phyloP scores from a whole-genome alignment of 2,329 filamentous ascomycete genomes.

The Balansia obtecta region DNA sequence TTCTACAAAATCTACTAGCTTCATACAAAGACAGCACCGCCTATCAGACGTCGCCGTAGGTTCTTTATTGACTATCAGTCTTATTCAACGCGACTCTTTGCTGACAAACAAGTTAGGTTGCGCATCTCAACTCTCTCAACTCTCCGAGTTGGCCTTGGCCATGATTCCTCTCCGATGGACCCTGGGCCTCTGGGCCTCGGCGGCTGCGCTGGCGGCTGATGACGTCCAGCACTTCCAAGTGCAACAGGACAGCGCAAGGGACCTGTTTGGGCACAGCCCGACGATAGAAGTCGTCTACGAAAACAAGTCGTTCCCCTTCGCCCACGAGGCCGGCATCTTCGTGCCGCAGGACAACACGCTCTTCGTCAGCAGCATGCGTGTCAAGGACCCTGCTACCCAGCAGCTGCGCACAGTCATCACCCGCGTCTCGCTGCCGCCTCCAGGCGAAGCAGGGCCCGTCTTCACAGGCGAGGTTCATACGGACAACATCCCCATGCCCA shows the following conservation, averaged over 20 bases:
- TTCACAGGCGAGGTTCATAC: constrained; percentile 21
- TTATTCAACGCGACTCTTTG: no score
- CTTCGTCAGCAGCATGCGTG: constrained; percentile 24
- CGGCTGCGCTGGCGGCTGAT: not conserved
- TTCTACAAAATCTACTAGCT: no score
- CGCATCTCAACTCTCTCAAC: no score
- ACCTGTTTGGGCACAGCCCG: constrained; percentile 23
- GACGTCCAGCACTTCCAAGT: not conserved
- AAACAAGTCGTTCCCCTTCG: constrained; percentile 29
- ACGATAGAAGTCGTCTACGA: constrained; percentile 24
- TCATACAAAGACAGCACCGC: no score
- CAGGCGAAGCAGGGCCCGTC: constrained; percentile 5
- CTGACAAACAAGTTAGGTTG: no score
- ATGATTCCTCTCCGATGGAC: not conserved
- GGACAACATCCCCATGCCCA: constrained; percentile 28
- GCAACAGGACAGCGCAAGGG: constrained; percentile 7
- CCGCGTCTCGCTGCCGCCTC: constrained; percentile 12
- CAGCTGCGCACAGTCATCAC: constrained; percentile 19
- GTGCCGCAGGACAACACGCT: constrained; percentile 16
- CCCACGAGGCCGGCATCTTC: constrained; percentile 33
- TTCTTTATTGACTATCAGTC: no score
- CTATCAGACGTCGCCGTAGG: no score
- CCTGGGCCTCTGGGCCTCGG: not conserved
- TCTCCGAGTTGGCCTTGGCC: not conserved
- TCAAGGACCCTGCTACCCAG: constrained; percentile 10